These are phyloP conservation scores for Catenaria anguillulae DNA, from an alignment of 371 early-diverging fungal genomes.

Conservation along the genomic window DNA sequence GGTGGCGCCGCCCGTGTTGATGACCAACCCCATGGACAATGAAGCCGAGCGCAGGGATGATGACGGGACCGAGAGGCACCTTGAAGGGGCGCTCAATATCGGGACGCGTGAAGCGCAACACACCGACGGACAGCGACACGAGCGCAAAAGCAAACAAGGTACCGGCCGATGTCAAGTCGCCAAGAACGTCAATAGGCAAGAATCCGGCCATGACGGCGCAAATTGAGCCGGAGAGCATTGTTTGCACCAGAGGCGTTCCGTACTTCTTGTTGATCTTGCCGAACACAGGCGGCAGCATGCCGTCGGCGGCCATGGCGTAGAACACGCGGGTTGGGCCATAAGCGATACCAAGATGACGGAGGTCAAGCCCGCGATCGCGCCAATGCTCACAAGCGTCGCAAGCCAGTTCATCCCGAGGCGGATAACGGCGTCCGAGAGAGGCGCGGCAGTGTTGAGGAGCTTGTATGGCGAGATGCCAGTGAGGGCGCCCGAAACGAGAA, in stretches of 20 bases:
- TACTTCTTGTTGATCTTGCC: slow-evolving; percentile 42
- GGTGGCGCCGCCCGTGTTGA: slow-evolving; percentile 39
- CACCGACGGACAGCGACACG: slow-evolving; percentile 5
- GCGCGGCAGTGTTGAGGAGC: background rate
- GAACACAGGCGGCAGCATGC: slow-evolving; percentile 55
- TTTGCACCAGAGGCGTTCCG: slow-evolving; percentile 59
- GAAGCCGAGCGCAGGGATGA: slow-evolving; percentile 18
- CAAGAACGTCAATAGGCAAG: slow-evolving; percentile 64
- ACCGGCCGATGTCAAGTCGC: slow-evolving; percentile 61
- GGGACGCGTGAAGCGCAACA: slow-evolving; percentile 5
- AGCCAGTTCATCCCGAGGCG: slow-evolving; percentile 1
- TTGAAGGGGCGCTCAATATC: slow-evolving; percentile 9
- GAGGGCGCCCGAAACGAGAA: background rate
- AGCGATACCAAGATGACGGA: background rate
- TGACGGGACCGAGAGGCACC: slow-evolving; percentile 4
- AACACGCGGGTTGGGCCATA: background rate
- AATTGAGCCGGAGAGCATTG: slow-evolving; percentile 45
- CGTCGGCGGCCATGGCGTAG: slow-evolving; percentile 69
- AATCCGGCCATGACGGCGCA: slow-evolving; percentile 54
- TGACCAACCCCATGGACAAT: slow-evolving; percentile 52
- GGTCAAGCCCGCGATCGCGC: slow-evolving; percentile 2
- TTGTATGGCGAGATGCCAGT: slow-evolving; percentile 1
- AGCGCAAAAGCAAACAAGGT: slow-evolving; percentile 10
- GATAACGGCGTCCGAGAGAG: slow-evolving; percentile 1
- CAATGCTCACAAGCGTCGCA: background rate